Evolutionary conservation across 1,284 basidiomycete species (phyloP).

Genomic region (Boletus semigastroideus): DNA sequence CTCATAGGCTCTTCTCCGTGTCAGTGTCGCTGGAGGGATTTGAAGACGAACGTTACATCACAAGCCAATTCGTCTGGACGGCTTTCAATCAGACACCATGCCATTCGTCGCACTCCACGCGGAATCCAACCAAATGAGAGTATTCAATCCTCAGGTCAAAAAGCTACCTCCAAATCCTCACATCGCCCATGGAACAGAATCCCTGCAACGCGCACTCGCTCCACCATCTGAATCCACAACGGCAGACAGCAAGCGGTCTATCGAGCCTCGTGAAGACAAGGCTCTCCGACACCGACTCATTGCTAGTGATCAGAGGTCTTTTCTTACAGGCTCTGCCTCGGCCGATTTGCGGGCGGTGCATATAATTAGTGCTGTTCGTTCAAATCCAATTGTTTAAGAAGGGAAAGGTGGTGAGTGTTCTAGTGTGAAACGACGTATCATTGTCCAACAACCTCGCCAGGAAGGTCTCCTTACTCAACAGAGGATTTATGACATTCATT

Average conservation of each 20-base stretch:
- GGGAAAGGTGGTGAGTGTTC: too few relatives aligned
- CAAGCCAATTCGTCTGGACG: too few relatives aligned
- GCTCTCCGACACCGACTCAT: neutral
- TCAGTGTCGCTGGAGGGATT: too few relatives aligned
- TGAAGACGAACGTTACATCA: too few relatives aligned
- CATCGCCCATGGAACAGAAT: neutral
- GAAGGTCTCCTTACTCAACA: too few relatives aligned
- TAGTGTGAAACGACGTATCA: too few relatives aligned
- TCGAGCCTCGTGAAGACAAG: neutral
- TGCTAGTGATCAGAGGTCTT: neutral
- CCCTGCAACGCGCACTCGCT: neutral
- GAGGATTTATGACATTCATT: too few relatives aligned
- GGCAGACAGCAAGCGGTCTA: neutral
- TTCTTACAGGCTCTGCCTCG: neutral
- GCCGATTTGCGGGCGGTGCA: neutral
- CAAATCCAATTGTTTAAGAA: neutral
- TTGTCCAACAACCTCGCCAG: too few relatives aligned
- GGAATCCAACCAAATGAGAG: neutral
- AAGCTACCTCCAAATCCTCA: neutral
- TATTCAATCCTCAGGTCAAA: neutral
- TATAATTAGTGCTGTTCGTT: neutral
- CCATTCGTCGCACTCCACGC: neutral
- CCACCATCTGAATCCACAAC: neutral
- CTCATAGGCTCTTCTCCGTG: too few relatives aligned
- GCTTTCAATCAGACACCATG: neutral